A percentile compares a stretch with the other conserved stretches of the same genome.
Evolutionary conservation across 352 stramenopile species (phyloP).

Genomic region (Pythium plurisporium): DNA sequence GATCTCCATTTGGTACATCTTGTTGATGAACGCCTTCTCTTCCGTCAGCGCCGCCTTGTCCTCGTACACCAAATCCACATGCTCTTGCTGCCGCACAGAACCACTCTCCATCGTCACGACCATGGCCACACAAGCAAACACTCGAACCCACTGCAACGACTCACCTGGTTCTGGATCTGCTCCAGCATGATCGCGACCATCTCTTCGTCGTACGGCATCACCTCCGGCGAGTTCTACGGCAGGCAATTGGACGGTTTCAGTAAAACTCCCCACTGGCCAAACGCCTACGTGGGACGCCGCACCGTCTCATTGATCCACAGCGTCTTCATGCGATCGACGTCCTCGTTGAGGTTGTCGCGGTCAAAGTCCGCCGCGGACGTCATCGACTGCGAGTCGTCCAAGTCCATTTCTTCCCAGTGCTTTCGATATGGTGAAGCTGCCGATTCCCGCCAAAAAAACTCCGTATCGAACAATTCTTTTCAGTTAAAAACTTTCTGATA

Average conservation of each 20-base stretch:
- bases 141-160: not conserved
- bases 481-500: no score
- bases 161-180: conserved; percentile 76
- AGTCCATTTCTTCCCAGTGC: no score
- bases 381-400: conserved; percentile 23
- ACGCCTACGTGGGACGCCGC: not conserved
- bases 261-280: not conserved
- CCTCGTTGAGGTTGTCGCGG: conserved; percentile 76
- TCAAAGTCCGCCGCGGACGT: conserved; percentile 35
- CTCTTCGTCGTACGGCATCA: conserved; percentile 71
- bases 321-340: conserved; percentile 59
- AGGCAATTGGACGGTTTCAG: not conserved
- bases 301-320: conserved; percentile 86
- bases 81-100: conserved; percentile 55
- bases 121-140: not conserved
- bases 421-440: no score
- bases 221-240: conserved; percentile 81
- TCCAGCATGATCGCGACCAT: conserved; percentile 82
- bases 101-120: not conserved
- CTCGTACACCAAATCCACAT: conserved; percentile 75
- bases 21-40: conserved; percentile 78
- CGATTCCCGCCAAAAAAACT: conserved; percentile 10
- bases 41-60: conserved; percentile 59
- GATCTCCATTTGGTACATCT: conserved; percentile 89
- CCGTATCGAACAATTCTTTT: not conserved